Conservation (phyloP, 2,329 filamentous ascomycete genomes). For the Colletotrichum sidae region DNA sequence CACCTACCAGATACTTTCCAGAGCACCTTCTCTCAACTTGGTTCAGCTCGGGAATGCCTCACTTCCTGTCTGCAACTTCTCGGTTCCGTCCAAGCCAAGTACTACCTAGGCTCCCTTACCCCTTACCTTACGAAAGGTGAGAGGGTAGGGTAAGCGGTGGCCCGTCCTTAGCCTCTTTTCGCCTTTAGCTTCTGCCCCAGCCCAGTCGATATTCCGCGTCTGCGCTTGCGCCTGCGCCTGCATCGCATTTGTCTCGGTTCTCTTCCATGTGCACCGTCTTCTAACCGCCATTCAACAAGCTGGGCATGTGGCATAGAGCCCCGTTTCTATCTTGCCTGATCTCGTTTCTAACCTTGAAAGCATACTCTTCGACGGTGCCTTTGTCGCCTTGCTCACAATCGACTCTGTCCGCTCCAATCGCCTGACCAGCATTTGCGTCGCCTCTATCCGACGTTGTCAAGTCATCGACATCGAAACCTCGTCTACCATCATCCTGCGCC, state of each 20-base stretch:
- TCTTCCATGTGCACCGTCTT: not conserved
- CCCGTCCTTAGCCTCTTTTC: too few species aligned
- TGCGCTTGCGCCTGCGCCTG: slow-evolving; percentile 22
- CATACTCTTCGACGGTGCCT: not conserved
- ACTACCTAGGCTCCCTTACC: not conserved
- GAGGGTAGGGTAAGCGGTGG: too few species aligned
- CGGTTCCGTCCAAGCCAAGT: slow-evolving; percentile 9
- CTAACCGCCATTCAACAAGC: slow-evolving; percentile 26
- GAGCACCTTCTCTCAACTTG: too few species aligned
- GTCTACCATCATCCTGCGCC: too few species aligned
- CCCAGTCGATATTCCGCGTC: slow-evolving; percentile 8
- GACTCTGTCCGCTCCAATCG: not conserved
- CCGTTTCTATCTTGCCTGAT: slow-evolving; percentile 3
- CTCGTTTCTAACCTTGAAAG: not conserved
- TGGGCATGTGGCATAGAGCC: slow-evolving; percentile 19
- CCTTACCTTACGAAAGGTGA: not conserved
- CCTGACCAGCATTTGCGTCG: too few species aligned
- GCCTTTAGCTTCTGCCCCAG: not conserved
- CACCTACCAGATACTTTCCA: too few species aligned
- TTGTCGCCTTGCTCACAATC: not conserved
- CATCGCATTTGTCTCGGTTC: slow-evolving; percentile 11
- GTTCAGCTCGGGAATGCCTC: too few species aligned
- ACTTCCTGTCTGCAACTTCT: slow-evolving; percentile 9
- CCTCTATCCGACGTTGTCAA: too few species aligned
- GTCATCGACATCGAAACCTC: too few species aligned